Percentiles rank a stretch among this genome's conserved stretches.
Conservation (phyloP, 2,329 filamentous ascomycete genomes). For the Colletotrichum melonis region DNA sequence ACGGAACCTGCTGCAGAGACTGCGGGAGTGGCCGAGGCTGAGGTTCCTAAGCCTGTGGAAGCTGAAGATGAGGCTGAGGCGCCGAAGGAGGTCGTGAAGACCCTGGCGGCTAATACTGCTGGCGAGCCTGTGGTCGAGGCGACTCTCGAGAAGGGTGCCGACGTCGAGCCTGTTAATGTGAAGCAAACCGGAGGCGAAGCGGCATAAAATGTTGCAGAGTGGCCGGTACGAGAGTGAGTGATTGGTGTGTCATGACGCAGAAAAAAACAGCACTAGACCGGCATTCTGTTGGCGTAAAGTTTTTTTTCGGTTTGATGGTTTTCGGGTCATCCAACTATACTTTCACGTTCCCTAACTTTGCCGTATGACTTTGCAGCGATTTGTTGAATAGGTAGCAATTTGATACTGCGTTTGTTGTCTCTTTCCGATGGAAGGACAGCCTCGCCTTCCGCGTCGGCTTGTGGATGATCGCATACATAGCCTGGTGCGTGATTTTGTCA, state of each 20-base stretch:
- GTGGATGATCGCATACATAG: conserved; percentile 31
- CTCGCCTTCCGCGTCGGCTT: conserved; percentile 33
- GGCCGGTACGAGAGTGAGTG: conserved; percentile 19
- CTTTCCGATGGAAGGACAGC: conserved; percentile 35
- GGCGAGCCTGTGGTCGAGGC: conserved; percentile 57
- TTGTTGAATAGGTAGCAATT: conserved; percentile 36
- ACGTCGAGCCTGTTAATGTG: conserved; percentile 49
- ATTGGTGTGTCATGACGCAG: conserved; percentile 11
- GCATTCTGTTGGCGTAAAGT: conserved; percentile 8
- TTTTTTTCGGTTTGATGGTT: conserved; percentile 22
- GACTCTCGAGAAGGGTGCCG: conserved; percentile 48
- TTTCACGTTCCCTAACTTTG: conserved; percentile 32
- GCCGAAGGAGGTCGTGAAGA: conserved; percentile 43
- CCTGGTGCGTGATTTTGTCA: conserved; percentile 29
- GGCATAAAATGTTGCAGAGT: conserved; percentile 13
- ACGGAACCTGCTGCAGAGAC: neutral
- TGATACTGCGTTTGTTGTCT: conserved; percentile 36
- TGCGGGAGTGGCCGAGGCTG: conserved; percentile 15
- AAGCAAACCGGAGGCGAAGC: conserved; percentile 42
- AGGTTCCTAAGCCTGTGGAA: conserved; percentile 18
- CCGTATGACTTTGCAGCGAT: conserved; percentile 29
- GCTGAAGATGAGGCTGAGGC: conserved; percentile 22
- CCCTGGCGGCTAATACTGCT: conserved; percentile 54
- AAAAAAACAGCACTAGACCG: conserved; percentile 33
- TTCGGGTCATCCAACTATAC: conserved; percentile 25